These are phyloP conservation scores for Colletotrichum horii DNA, from an alignment of 2,329 filamentous ascomycete species.

Conservation along the genomic window DNA sequence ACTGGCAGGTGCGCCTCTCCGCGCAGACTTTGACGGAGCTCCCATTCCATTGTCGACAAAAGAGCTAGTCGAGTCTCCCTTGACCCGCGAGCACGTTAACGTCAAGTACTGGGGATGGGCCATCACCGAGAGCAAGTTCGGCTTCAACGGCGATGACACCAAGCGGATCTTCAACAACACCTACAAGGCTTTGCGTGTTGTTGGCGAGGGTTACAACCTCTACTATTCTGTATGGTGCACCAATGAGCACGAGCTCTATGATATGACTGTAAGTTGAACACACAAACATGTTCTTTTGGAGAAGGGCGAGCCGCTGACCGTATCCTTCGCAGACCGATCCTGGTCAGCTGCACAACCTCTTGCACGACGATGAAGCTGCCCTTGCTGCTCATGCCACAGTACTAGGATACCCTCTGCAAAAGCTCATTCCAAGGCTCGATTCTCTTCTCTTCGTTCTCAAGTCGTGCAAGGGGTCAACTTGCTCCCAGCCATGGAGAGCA, in stretches of 20 bases:
- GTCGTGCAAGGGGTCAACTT: slow-evolving; percentile 59
- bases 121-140: slow-evolving; percentile 31
- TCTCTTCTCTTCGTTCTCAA: slow-evolving; percentile 64
- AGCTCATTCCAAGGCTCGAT: slow-evolving; percentile 59
- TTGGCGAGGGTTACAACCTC: slow-evolving; percentile 52
- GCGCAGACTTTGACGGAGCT: slow-evolving; percentile 56
- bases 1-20: slow-evolving; percentile 34
- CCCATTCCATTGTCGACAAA: slow-evolving; percentile 43
- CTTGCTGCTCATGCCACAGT: slow-evolving; percentile 22
- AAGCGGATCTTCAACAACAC: slow-evolving; percentile 48
- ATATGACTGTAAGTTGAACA: slow-evolving; percentile 48
- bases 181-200: slow-evolving; percentile 57
- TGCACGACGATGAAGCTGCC: slow-evolving; percentile 21
- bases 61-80: slow-evolving; percentile 22
- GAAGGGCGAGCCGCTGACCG: not conserved
- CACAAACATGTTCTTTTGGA: not conserved
- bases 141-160: slow-evolving; percentile 24
- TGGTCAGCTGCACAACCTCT: slow-evolving; percentile 43
- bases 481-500: slow-evolving; percentile 58
- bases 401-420: slow-evolving; percentile 38
- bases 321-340: slow-evolving; percentile 47
- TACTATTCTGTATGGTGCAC: slow-evolving; percentile 64
- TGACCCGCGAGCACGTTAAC: slow-evolving; percentile 51
- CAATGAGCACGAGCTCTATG: slow-evolving; percentile 52
- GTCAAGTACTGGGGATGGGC: slow-evolving; percentile 59